Evolutionary conservation across 495 filamentous ascomycete genomes (phyloP).

Genomic region (Aspergillus saccharolyticus): DNA sequence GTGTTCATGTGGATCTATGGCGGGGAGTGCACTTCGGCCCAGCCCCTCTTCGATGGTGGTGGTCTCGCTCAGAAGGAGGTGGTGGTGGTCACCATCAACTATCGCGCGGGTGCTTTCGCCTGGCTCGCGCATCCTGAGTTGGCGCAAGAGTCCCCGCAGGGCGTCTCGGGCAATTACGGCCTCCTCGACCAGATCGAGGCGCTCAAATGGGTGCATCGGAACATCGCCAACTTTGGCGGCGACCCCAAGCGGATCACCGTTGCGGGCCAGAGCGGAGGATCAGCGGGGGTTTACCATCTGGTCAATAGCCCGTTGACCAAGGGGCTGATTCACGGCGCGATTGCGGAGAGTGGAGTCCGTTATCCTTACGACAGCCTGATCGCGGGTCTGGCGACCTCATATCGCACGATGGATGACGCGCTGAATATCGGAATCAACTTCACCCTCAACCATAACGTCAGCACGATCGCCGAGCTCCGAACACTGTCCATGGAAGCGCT

Average conservation of each 20-base stretch:
- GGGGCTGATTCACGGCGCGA: slow-evolving; percentile 1
- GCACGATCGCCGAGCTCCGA: slow-evolving; percentile 1
- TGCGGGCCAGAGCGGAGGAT: slow-evolving; percentile 45
- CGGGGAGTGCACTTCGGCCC: too few relatives aligned
- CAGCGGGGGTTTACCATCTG: slow-evolving; percentile 26
- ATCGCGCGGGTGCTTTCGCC: too few relatives aligned
- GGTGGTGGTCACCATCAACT: too few relatives aligned
- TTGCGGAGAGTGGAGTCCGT: slow-evolving; percentile 14
- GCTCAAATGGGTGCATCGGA: slow-evolving; percentile 41
- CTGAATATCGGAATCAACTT: slow-evolving; percentile 10
- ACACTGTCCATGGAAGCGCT: not conserved
- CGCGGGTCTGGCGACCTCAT: slow-evolving; percentile 9
- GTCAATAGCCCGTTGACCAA: slow-evolving; percentile 10
- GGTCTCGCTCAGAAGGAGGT: too few relatives aligned
- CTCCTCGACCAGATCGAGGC: slow-evolving; percentile 35
- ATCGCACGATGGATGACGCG: slow-evolving; percentile 7
- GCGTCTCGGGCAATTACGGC: slow-evolving; percentile 34
- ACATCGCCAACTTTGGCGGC: slow-evolving; percentile 42
- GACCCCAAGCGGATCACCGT: slow-evolving; percentile 36
- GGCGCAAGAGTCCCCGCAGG: too few relatives aligned
- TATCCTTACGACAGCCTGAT: slow-evolving; percentile 7
- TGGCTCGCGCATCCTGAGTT: too few relatives aligned
- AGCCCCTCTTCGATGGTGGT: too few relatives aligned
- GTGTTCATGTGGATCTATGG: too few relatives aligned
- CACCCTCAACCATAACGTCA: not conserved